Conservation (phyloP, 345 rosid species). For the Syzygium aromaticum region DNA sequence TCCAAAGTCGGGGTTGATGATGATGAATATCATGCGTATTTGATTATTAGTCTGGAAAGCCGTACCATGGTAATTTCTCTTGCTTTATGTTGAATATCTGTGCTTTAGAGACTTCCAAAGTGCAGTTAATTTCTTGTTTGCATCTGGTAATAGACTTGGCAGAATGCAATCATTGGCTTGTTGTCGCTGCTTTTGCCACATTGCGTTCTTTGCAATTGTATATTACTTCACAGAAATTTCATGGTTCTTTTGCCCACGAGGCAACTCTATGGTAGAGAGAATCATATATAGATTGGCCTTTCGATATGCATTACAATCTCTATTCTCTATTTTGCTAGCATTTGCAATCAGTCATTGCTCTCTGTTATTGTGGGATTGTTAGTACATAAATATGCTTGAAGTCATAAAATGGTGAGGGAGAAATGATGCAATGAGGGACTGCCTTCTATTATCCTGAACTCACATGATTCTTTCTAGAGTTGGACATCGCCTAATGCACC, state of each 20-base stretch:
- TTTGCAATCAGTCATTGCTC: not conserved
- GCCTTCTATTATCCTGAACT: not conserved
- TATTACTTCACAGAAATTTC: not conserved
- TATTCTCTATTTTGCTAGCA: not conserved
- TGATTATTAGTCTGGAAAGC: constrained; percentile 92
- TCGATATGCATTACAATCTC: not conserved
- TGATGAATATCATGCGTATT: constrained; percentile 96
- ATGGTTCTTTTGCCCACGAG: not conserved
- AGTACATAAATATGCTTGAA: not conserved
- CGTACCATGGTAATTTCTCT: constrained; percentile 74
- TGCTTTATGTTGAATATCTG: constrained; percentile 1
- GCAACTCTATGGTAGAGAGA: not conserved
- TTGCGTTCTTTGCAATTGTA: not conserved
- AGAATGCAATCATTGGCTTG: not conserved
- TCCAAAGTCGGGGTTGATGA: constrained; percentile 51
- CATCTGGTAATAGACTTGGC: not conserved
- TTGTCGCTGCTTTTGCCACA: not conserved
- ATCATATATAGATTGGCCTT: not conserved
- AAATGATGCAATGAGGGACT: not conserved
- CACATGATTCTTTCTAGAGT: not conserved
- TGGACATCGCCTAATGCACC: not conserved
- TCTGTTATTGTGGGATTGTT: not conserved
- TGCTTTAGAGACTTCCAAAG: not conserved
- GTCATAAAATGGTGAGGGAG: not conserved
- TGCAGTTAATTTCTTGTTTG: not conserved